Evolutionary conservation across 2,329 filamentous ascomycete genomes (phyloP).

Genomic region (Neofusicoccum laricinum): DNA sequence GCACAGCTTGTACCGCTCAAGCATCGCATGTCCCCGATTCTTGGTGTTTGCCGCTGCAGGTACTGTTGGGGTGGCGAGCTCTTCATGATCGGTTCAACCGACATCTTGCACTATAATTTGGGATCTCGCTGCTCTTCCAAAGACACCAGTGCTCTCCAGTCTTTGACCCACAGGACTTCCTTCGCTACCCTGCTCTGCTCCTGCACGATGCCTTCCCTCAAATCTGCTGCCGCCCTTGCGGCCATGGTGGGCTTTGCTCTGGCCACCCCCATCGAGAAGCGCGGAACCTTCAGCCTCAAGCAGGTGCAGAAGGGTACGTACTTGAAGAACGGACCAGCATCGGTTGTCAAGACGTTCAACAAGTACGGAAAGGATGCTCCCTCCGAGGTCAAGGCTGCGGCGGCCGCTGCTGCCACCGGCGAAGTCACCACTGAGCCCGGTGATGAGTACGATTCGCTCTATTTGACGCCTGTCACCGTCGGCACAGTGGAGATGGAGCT

Average conservation of each 20-base stretch:
- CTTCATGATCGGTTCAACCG: no score
- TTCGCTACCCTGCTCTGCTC: constrained; percentile 13
- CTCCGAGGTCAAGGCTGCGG: constrained; percentile 28
- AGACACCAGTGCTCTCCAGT: background rate
- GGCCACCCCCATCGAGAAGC: constrained; percentile 29
- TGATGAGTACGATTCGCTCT: constrained; percentile 37
- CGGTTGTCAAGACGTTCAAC: constrained; percentile 39
- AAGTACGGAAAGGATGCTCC: constrained; percentile 37
- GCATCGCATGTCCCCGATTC: background rate
- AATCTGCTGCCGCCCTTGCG: constrained; percentile 29
- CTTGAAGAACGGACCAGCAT: constrained; percentile 38
- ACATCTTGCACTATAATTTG: background rate
- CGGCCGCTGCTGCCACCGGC: constrained; percentile 34
- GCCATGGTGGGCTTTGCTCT: constrained; percentile 26
- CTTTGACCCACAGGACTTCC: background rate
- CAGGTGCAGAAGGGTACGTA: constrained; percentile 30
- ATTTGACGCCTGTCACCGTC: constrained; percentile 56
- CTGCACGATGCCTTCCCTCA: constrained; percentile 31
- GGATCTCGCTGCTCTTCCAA: background rate
- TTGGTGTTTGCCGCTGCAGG: no score
- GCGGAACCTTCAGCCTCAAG: constrained; percentile 28
- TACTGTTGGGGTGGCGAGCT: no score
- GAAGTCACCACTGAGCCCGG: constrained; percentile 39
- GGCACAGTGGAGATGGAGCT: constrained; percentile 63
- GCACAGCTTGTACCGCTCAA: background rate